These are phyloP conservation scores for Trametes punicea DNA, from an alignment of 768 basidiomycete species.

Conservation along the genomic window DNA sequence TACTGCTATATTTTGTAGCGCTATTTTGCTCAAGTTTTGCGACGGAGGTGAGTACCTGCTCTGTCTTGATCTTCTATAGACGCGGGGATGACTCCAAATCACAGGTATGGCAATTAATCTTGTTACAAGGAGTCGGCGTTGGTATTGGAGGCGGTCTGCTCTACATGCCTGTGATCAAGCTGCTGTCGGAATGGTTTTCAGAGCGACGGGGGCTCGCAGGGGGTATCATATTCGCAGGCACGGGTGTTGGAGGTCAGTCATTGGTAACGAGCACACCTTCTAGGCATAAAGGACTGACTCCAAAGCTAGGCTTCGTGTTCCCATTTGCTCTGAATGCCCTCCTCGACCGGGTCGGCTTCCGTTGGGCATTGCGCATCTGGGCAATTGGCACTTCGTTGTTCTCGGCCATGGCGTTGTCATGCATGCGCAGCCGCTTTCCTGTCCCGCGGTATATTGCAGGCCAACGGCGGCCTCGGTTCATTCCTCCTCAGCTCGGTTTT, in stretches of 20 bases:
- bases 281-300: neutral
- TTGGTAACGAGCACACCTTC: too few relatives aligned
- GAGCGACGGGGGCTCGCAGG: constrained; percentile 20
- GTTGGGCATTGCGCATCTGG: constrained; percentile 22
- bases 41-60: constrained; percentile 8
- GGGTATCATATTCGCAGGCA: constrained; percentile 21
- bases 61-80: neutral
- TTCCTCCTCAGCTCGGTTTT: constrained; percentile 16
- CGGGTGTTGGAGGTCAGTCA: constrained; percentile 16
- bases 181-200: constrained; percentile 23
- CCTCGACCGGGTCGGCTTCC: constrained; percentile 15
- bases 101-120: constrained; percentile 22
- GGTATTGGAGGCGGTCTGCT: constrained; percentile 20
- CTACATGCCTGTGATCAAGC: constrained; percentile 14
- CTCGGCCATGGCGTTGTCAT: constrained; percentile 12
- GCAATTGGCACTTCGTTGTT: constrained; percentile 13
- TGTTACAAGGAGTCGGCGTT: constrained; percentile 20
- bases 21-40: constrained; percentile 21
- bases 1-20: constrained; percentile 5
- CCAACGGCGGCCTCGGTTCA: constrained; percentile 11
- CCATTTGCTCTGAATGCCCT: constrained; percentile 20
- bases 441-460: neutral
- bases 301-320: constrained; percentile 15
- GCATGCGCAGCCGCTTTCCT: constrained; percentile 18
- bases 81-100: neutral